A percentile compares a stretch with the other conserved stretches of the same genome.
Evolutionary conservation across 2,329 filamentous ascomycete genomes (phyloP).

Genomic region (Fusarium clavum): DNA sequence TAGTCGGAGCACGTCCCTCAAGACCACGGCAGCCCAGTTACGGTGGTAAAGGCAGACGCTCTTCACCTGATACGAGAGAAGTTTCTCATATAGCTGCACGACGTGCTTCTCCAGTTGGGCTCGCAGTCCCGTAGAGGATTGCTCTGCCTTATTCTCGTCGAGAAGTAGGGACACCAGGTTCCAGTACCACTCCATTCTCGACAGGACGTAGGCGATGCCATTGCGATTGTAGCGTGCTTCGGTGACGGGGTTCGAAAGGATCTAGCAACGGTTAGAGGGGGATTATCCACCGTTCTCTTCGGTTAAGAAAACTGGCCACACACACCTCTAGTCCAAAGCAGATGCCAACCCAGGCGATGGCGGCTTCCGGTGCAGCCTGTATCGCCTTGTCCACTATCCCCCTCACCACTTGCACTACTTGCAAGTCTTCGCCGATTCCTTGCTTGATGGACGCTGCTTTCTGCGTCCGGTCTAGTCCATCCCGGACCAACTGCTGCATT

Average conservation of each 20-base stretch:
- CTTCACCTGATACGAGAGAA: conserved; percentile 7
- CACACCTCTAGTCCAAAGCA: no score
- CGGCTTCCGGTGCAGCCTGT: conserved; percentile 49
- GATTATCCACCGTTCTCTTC: no score
- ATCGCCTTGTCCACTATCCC: conserved; percentile 45
- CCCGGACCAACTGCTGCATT: no score
- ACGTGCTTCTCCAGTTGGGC: background rate
- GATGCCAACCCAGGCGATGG: conserved; percentile 45
- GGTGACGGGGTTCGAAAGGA: no score
- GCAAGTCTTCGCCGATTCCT: conserved; percentile 40
- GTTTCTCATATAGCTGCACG: conserved; percentile 7
- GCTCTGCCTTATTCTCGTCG: conserved; percentile 28
- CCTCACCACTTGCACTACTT: conserved; percentile 42
- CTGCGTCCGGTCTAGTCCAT: conserved; percentile 46
- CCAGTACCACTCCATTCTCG: conserved; percentile 51
- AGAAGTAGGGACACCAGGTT: conserved; percentile 48
- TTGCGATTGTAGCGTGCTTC: no score
- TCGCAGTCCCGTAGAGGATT: conserved; percentile 7
- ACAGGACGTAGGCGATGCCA: no score
- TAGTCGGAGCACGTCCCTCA: no score
- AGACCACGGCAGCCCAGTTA: background rate
- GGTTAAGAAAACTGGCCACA: no score
- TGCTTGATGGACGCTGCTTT: conserved; percentile 43
- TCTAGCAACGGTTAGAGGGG: no score
- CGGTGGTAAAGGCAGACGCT: conserved; percentile 1